phyloP scores from a whole-genome alignment of 75 land plant species.

The Sequoia sempervirens region DNA sequence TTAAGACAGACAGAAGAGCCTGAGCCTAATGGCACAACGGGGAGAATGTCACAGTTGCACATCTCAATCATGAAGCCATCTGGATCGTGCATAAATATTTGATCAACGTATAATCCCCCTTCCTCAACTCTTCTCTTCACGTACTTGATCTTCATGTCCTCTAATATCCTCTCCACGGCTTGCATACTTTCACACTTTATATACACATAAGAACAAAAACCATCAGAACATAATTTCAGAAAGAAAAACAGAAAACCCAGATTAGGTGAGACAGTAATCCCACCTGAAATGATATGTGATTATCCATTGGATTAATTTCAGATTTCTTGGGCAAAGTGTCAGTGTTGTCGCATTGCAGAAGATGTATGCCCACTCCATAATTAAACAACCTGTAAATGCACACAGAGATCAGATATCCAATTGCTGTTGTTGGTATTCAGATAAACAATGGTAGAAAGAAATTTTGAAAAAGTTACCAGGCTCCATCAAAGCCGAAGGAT shows the following conservation, averaged over 20 bases:
- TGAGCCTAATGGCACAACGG: not conserved
- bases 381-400: slow-evolving; percentile 44
- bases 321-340: slow-evolving; percentile 23
- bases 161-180: slow-evolving; percentile 25
- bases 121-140: slow-evolving; percentile 33
- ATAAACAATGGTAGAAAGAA: no score
- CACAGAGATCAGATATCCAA: not conserved
- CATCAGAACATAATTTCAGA: not conserved
- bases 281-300: slow-evolving; percentile 77
- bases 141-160: slow-evolving; percentile 28
- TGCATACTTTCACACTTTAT: slow-evolving; percentile 23
- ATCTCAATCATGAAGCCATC: not conserved
- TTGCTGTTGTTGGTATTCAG: no score
- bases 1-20: no score
- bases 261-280: no score
- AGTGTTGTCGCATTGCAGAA: slow-evolving; percentile 41
- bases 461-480: no score
- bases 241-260: no score
- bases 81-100: slow-evolving; percentile 29
- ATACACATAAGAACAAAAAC: not conserved
- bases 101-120: slow-evolving; percentile 29
- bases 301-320: slow-evolving; percentile 68
- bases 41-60: not conserved
- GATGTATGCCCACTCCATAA: slow-evolving; percentile 69
- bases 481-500: no score